Evolutionary conservation across 352 stramenopile genomes (phyloP), one percentile per base, ranked within the genome.

Genomic region (Lagenidium giganteum): DNA sequence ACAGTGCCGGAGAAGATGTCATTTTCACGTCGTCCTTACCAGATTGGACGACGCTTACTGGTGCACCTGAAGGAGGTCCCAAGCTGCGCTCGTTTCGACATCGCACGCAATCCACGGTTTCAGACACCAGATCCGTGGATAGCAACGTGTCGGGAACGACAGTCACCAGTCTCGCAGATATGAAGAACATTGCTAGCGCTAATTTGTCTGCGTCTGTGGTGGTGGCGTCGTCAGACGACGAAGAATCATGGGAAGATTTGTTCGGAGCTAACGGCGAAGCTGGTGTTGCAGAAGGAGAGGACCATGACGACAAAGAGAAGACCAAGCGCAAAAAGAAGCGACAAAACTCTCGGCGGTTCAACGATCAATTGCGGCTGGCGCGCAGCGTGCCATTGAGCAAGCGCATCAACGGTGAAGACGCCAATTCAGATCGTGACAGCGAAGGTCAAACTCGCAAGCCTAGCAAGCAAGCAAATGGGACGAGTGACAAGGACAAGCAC

Each of bases 211-310:
- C 69, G 30, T 63, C 64, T 1, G 70, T 54, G n/a, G 53, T 75
- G 6, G 64, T 75, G 32, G 28, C 47, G 3, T 57, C 55, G 24
- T 46, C 47, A 3, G 2, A 53, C 20, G 57, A 56, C 8, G 61
- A 82, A 17, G 76, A 88, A 35, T 72, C 76, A 0, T 88, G 76
- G 76, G 66, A 88, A 51, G 72, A 86, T 31, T 49, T 88, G 4
- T 88, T 88, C 38, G 76, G 76, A 3, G 48, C 63, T 16, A n/a
- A n/a, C n/a, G n/a, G n/a, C n/a, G 57, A 52, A 14, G 36, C 36
- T 2, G 18, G 18, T 22, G 35, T 14, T 21, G 29, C 43, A 13
- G 30, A 30, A 14, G 42, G 31, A 18, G 42, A 60, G 20, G 62
- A 74, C 5, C 38, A 42, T 20, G 30, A 32, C 17, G 42, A 55